Evolutionary conservation across 495 filamentous ascomycete genomes (phyloP).

Genomic region (Hypoxylon cercidicola): DNA sequence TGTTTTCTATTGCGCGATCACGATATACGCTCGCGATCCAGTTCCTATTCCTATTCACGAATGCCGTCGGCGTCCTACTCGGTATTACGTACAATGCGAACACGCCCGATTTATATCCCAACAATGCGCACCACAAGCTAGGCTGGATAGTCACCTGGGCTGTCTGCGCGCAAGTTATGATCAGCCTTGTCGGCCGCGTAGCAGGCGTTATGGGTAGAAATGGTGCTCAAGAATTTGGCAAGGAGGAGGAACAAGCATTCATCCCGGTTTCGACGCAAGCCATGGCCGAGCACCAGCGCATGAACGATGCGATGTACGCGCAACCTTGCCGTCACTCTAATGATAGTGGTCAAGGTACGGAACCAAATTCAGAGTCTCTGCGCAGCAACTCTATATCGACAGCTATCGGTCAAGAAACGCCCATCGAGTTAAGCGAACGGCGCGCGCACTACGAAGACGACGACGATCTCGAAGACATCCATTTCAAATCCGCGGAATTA

Average conservation of each 20-base stretch:
- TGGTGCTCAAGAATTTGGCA: slow-evolving; percentile 20
- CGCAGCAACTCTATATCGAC: slow-evolving; percentile 68
- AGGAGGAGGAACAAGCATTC: slow-evolving; percentile 62
- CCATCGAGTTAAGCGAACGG: slow-evolving; percentile 63
- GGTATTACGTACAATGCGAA: slow-evolving; percentile 81
- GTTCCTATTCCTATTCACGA: slow-evolving; percentile 76
- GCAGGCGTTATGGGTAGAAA: slow-evolving; percentile 49
- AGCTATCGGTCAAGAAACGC: slow-evolving; percentile 63
- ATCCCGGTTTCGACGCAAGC: slow-evolving; percentile 75
- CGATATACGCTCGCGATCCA: slow-evolving; percentile 77
- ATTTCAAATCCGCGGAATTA: slow-evolving; percentile 47
- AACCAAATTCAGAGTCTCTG: slow-evolving; percentile 73
- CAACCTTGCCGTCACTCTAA: slow-evolving; percentile 73
- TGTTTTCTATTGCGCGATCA: slow-evolving; percentile 86
- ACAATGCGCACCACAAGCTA: slow-evolving; percentile 88
- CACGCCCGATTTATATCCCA: slow-evolving; percentile 88
- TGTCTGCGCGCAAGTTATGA: slow-evolving; percentile 71
- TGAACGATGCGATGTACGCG: slow-evolving; percentile 48
- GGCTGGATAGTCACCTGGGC: slow-evolving; percentile 88
- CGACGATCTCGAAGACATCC: slow-evolving; percentile 43
- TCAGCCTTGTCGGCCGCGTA: slow-evolving; percentile 70
- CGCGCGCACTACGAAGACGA: slow-evolving; percentile 61
- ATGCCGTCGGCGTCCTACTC: slow-evolving; percentile 75
- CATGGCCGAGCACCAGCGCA: slow-evolving; percentile 69
- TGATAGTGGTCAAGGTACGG: slow-evolving; percentile 91